Conservation (phyloP, 140 eudicot genomes). For the Flaveria floridana region DNA sequence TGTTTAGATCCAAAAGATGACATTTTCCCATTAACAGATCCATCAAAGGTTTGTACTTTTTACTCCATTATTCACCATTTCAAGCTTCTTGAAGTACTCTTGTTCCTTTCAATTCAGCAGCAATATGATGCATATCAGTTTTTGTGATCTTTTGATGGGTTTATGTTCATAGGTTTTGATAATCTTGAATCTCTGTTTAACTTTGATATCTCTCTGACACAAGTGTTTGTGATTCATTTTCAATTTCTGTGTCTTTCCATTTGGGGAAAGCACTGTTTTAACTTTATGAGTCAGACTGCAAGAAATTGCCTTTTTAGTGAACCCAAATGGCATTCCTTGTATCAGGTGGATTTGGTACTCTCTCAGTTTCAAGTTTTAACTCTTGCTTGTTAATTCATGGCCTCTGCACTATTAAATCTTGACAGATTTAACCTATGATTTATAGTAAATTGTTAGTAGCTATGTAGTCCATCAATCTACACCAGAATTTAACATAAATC, state of each 20-base stretch:
- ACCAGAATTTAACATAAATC: background rate
- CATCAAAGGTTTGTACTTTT: constrained; percentile 36
- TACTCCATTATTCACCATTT: constrained; percentile 20
- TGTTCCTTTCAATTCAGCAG: background rate
- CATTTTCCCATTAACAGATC: constrained; percentile 27
- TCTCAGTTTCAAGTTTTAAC: background rate
- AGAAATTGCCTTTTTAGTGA: constrained; percentile 11
- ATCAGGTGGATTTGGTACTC: constrained; percentile 29
- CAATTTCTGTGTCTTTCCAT: constrained; percentile 33
- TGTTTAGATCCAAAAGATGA: constrained; percentile 12
- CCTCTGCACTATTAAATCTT: background rate
- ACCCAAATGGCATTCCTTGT: background rate
- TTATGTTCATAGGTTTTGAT: constrained; percentile 29
- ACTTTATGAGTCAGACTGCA: constrained; percentile 27
- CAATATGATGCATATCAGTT: background rate
- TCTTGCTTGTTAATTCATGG: background rate
- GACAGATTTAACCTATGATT: constrained; percentile 14
- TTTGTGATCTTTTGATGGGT: constrained; percentile 8
- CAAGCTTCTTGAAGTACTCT: background rate
- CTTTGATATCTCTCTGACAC: constrained; percentile 6
- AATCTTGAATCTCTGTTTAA: constrained; percentile 28
- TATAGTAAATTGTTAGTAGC: background rate
- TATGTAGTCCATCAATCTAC: background rate
- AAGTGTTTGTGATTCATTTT: background rate
- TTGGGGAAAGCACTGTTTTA: constrained; percentile 31